These are phyloP conservation scores for Cladosporium sphaerospermum DNA, from an alignment of 2,329 filamentous ascomycete species.

Conservation along the genomic window DNA sequence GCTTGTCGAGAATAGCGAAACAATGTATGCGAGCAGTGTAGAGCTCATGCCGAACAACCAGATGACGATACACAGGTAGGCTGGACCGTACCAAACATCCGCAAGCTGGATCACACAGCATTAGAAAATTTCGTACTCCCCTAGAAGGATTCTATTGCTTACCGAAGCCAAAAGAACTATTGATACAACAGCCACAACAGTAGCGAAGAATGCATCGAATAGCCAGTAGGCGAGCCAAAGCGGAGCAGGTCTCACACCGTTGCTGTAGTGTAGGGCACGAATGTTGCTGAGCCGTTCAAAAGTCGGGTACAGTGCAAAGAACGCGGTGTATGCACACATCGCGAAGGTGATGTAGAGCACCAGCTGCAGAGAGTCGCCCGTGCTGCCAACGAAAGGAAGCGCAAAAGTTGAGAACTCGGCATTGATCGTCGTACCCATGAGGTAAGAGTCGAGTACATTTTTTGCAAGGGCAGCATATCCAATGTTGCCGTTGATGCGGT, in stretches of 20 bases:
- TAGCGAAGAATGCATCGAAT: conserved; percentile 70
- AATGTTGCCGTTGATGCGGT: conserved; percentile 56
- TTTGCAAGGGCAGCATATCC: conserved; percentile 65
- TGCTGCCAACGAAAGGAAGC: conserved; percentile 59
- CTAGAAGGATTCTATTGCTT: neutral
- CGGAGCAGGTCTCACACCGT: conserved; percentile 71
- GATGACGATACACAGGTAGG: conserved; percentile 71
- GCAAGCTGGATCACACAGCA: conserved; percentile 22
- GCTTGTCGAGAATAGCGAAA: conserved; percentile 69
- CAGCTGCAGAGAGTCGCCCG: conserved; percentile 68
- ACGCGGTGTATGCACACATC: conserved; percentile 70
- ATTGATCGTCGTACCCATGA: conserved; percentile 61
- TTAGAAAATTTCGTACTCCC: neutral
- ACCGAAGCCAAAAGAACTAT: conserved; percentile 61
- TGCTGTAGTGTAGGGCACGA: conserved; percentile 77
- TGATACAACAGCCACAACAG: conserved; percentile 58
- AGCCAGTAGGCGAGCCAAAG: conserved; percentile 74
- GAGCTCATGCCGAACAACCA: conserved; percentile 74
- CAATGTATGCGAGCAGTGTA: conserved; percentile 66
- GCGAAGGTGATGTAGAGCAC: conserved; percentile 72
- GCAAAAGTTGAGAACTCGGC: conserved; percentile 68
- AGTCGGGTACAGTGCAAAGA: conserved; percentile 81
- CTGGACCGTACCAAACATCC: conserved; percentile 65
- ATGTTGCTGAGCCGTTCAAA: conserved; percentile 71
- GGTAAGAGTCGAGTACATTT: conserved; percentile 79